phyloP scores from a whole-genome alignment of 2,329 filamentous ascomycete genomes.

The Hawksworthiomyces lignivorus region DNA sequence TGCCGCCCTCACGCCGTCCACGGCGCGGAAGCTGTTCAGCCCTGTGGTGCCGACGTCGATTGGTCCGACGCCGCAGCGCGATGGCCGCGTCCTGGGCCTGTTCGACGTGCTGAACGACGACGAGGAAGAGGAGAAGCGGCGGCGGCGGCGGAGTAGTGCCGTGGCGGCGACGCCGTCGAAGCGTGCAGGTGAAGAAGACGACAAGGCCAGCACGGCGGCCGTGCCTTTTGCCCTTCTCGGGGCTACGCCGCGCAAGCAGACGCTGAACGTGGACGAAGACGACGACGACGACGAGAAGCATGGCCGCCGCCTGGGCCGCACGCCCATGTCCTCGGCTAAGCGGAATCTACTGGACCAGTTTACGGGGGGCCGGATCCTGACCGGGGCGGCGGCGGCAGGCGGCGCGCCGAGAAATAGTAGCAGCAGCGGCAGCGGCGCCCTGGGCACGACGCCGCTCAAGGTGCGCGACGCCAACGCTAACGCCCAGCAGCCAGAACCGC shows the following conservation, averaged over 20 bases:
- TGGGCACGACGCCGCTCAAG: slow-evolving; percentile 58
- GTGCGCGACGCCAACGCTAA: slow-evolving; percentile 30
- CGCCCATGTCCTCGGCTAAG: slow-evolving; percentile 51
- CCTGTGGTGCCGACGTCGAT: slow-evolving; percentile 53
- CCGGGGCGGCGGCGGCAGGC: not conserved
- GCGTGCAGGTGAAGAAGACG: slow-evolving; percentile 21
- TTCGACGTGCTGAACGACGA: slow-evolving; percentile 61
- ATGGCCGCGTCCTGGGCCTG: slow-evolving; percentile 67
- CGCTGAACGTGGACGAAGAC: slow-evolving; percentile 9
- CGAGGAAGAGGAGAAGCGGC: slow-evolving; percentile 37
- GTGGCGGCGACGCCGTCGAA: slow-evolving; percentile 36
- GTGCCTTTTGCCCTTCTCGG: not conserved
- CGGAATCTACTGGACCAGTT: slow-evolving; percentile 49
- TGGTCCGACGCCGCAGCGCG: slow-evolving; percentile 72
- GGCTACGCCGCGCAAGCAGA: slow-evolving; percentile 41
- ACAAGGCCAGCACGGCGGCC: slow-evolving; percentile 22
- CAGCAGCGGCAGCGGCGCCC: not conserved
- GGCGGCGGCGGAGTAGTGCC: not conserved
- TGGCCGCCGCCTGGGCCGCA: slow-evolving; percentile 31
- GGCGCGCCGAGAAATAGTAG: not conserved
- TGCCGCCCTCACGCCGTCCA: slow-evolving; percentile 41
- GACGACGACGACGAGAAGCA: slow-evolving; percentile 21
- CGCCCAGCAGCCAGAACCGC: not conserved
- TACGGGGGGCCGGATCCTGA: slow-evolving; percentile 2
- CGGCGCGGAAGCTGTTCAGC: slow-evolving; percentile 52